Base-by-base conservation (phyloP, 768 basidiomycete genomes). In the Termitomyces sp. region DNA sequence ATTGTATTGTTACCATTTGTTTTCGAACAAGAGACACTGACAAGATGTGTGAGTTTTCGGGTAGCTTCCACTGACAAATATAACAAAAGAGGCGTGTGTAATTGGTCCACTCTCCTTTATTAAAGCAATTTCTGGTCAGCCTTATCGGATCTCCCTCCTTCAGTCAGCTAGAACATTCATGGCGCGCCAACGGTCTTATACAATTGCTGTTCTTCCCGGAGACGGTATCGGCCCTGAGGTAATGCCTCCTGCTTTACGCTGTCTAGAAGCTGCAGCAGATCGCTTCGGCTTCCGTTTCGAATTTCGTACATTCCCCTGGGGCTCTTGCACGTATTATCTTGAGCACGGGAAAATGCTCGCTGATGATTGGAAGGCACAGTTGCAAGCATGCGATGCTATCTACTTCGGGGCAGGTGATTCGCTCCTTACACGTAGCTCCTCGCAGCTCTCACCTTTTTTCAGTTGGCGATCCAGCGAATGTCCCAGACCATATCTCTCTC, bases 191-290 rank as follows among this genome's bases (percentile, higher is more conserved):
- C 68, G 69, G 31, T 65, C 66, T 3, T 75, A 73, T 67, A 73
- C 68, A 12, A 78, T 82, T 46, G 80, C 80, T 33, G 77, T 77
- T 36, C 74, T 82, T 15, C 75, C 80, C 6, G 81, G 79, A 16
- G 81, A 82, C 66, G 81, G 81, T 7, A 82, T 82, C 59, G 81
- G 81, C 3, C 68, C 73, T 47, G 80, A 83, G 62, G 81, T 82
- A 4, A 79, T 79, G 66, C 74, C 76, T 10, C 79, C 79, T 7
- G 79, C 76, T 6, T 63, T 79, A 33, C 72, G 74, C 4, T 79
- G 77, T 60, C 67, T 83, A 20, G 72, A 79, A 47, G 76, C 75
- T 24, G 73, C 75, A 15, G 72, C 75, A 0, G 65, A 69, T 59
- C 72, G 75, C 54, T 76, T 77, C 55, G 77, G 77, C 3, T 83